Percentiles rank a stretch among this genome's conserved stretches.
These are phyloP conservation scores for Anisogramma anomala DNA, from an alignment of 2,329 filamentous ascomycete species.

Conservation along the genomic window DNA sequence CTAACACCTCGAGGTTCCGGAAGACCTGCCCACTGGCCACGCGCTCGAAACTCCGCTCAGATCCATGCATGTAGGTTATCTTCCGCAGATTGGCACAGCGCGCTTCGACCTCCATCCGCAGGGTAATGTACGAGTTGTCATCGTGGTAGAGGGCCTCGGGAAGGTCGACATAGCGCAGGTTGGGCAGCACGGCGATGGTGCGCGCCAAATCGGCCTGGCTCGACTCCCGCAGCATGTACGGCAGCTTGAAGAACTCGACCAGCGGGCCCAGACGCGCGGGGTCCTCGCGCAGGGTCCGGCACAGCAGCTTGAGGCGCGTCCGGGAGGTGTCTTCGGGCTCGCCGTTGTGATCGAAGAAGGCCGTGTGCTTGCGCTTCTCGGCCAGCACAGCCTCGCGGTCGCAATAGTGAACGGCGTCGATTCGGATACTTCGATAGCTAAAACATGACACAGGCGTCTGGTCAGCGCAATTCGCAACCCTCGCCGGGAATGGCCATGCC, in stretches of 20 bases:
- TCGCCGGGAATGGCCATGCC: neutral
- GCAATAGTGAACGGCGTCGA: slow-evolving; percentile 92
- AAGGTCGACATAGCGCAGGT: slow-evolving; percentile 79
- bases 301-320: slow-evolving; percentile 64
- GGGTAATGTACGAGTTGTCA: slow-evolving; percentile 59
- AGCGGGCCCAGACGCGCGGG: slow-evolving; percentile 53
- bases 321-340: slow-evolving; percentile 71
- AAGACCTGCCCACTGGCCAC: slow-evolving; percentile 56
- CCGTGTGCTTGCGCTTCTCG: slow-evolving; percentile 64
- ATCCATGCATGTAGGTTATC: slow-evolving; percentile 72
- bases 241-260: slow-evolving; percentile 73
- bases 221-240: slow-evolving; percentile 89
- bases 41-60: slow-evolving; percentile 64
- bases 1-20: slow-evolving; percentile 60
- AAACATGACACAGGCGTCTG: neutral
- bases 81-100: slow-evolving; percentile 75
- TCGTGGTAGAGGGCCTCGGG: slow-evolving; percentile 80
- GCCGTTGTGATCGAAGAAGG: slow-evolving; percentile 63
- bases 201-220: slow-evolving; percentile 75
- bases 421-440: slow-evolving; percentile 81
- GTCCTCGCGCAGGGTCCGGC: slow-evolving; percentile 70
- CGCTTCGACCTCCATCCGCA: slow-evolving; percentile 75
- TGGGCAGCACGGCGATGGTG: slow-evolving; percentile 72
- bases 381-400: slow-evolving; percentile 71
- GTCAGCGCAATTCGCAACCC: neutral